phyloP scores from a whole-genome alignment of 139 green algal species.

The Tetradesmus lagerheimii region DNA sequence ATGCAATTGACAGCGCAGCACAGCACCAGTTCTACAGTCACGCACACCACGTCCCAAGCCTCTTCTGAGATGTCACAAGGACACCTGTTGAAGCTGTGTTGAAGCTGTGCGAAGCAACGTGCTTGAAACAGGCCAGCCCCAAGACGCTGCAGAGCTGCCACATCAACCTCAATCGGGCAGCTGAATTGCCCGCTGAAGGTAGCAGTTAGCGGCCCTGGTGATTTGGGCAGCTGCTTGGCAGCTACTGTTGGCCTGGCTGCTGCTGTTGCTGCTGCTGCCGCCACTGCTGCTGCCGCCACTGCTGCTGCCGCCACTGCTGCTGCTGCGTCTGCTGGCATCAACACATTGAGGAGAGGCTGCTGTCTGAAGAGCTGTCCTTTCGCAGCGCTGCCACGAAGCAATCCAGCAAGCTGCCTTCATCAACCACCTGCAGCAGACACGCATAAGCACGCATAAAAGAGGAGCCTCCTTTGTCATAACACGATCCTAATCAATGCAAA shows the following conservation, averaged over 20 bases:
- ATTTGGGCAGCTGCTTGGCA: not conserved
- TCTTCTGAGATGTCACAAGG: not conserved
- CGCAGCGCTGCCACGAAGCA: constrained; percentile 8
- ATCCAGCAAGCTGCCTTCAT: constrained; percentile 21
- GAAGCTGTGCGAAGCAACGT: not conserved
- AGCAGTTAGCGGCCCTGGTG: not conserved
- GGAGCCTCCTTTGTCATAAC: no score
- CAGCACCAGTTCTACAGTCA: not conserved
- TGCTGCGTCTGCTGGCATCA: not conserved
- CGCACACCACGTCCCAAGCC: not conserved
- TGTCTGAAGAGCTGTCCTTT: constrained; percentile 35
- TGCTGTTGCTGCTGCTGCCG: not conserved
- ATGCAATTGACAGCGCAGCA: not conserved
- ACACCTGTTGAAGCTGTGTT: not conserved
- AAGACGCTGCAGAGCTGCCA: not conserved
- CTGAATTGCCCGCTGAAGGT: not conserved
- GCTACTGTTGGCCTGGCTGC: not conserved
- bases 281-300: no score
- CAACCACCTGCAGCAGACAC: constrained; percentile 21
- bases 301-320: no score
- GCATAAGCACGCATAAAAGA: not conserved
- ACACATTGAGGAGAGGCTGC: constrained; percentile 15
- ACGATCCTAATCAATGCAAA: no score
- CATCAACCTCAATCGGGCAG: not conserved
- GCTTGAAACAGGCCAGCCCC: not conserved